Evolutionary conservation across 805 yeast species (phyloP).

Genomic region (Scheffersomyces coipomensis): DNA sequence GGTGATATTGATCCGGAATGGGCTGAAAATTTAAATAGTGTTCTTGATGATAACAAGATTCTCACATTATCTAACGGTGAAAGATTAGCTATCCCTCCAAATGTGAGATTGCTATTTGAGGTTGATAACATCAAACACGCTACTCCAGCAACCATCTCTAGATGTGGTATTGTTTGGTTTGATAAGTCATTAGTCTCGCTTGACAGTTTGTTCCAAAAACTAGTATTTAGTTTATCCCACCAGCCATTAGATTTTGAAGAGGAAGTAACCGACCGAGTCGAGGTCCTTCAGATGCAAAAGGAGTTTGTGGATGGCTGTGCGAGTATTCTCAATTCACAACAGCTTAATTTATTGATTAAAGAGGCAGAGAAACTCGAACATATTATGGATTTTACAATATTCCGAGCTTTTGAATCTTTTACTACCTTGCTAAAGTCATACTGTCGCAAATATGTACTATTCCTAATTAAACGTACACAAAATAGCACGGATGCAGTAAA

Average conservation of each 20-base stretch:
- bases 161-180: conserved; percentile 88
- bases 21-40: conserved; percentile 89
- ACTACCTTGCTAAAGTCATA: conserved; percentile 38
- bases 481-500: conserved; percentile 19
- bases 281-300: conserved; percentile 8
- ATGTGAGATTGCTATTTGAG: conserved; percentile 72
- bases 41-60: conserved; percentile 80
- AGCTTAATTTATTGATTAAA: conserved; percentile 16
- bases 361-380: conserved; percentile 37
- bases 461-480: conserved; percentile 4
- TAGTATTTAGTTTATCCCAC: conserved; percentile 16
- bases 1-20: conserved; percentile 93
- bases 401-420: conserved; percentile 38
- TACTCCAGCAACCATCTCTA: conserved; percentile 88
- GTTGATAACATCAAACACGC: conserved; percentile 64
- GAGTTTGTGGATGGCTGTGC: conserved; percentile 9
- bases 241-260: conserved; percentile 8
- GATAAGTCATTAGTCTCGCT: conserved; percentile 30
- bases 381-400: conserved; percentile 47
- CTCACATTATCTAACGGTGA: conserved; percentile 91
- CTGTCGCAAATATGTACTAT: conserved; percentile 19
- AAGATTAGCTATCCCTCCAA: conserved; percentile 63
- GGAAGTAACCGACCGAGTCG: conserved; percentile 5
- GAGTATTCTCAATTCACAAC: background rate
- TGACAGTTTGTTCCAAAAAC: conserved; percentile 12